Evolutionary conservation across 805 yeast species (phyloP).

Genomic region (Jamesozyma piceae): DNA sequence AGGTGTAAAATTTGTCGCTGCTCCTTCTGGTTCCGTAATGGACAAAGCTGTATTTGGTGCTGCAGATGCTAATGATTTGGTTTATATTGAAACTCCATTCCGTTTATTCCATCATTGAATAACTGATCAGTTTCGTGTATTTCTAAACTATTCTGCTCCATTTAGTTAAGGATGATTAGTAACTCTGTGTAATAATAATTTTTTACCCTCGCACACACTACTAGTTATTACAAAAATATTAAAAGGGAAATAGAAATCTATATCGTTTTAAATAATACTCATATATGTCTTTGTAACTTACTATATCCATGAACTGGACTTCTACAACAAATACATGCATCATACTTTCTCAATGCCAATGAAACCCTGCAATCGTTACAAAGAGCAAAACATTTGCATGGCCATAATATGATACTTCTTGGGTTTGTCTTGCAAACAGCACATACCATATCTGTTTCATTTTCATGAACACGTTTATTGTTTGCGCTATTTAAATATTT

Average conservation of each 20-base stretch:
- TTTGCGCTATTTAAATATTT: background rate
- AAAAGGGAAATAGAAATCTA: background rate
- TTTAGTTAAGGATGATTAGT: too few relatives aligned
- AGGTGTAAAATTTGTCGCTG: constrained; percentile 92
- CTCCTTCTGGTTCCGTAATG: constrained; percentile 95
- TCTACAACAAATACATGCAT: constrained; percentile 81
- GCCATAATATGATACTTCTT: constrained; percentile 79
- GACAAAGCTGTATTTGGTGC: constrained; percentile 93
- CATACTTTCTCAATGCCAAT: constrained; percentile 60
- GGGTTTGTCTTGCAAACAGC: constrained; percentile 74
- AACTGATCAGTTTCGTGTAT: too few relatives aligned
- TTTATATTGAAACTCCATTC: constrained; percentile 92
- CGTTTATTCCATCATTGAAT: constrained; percentile 88
- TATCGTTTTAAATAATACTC: background rate
- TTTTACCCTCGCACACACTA: background rate
- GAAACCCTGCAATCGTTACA: constrained; percentile 78
- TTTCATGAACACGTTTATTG: background rate
- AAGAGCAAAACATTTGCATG: constrained; percentile 80
- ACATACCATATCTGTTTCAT: constrained; percentile 37
- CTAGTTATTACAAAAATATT: background rate
- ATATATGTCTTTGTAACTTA: constrained; percentile 20
- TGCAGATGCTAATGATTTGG: constrained; percentile 82
- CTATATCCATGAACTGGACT: constrained; percentile 51
- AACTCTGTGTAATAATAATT: too few relatives aligned
- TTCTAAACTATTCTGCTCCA: too few relatives aligned